phyloP scores from a whole-genome alignment of 495 filamentous ascomycete genomes.

The Tetracladium setigerum region DNA sequence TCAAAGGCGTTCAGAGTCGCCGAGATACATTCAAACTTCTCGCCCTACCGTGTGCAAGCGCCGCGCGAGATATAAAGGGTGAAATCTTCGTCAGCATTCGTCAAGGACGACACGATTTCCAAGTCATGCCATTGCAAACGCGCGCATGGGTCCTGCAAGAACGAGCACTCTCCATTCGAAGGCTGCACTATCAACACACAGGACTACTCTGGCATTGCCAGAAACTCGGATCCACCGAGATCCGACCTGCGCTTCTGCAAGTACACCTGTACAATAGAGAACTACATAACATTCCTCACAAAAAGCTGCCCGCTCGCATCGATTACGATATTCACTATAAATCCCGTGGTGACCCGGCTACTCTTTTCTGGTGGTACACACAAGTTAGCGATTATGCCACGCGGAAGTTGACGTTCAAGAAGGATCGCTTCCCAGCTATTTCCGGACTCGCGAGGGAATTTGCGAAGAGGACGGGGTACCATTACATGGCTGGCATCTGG shows the following conservation, averaged over 20 bases:
- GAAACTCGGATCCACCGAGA: neutral
- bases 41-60: too few relatives aligned
- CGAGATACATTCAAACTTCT: too few relatives aligned
- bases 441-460: slow-evolving; percentile 22
- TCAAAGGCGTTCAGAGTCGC: too few relatives aligned
- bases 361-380: slow-evolving; percentile 15
- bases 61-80: too few relatives aligned
- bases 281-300: neutral
- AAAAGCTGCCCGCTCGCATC: neutral
- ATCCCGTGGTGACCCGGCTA: neutral
- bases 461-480: neutral
- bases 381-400: slow-evolving; percentile 22
- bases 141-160: slow-evolving; percentile 24
- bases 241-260: too few relatives aligned
- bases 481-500: neutral
- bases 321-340: too few relatives aligned
- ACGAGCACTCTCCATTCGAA: slow-evolving; percentile 13
- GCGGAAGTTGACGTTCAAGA: slow-evolving; percentile 22
- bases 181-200: slow-evolving; percentile 14
- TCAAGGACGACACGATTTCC: neutral
- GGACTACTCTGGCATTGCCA: slow-evolving; percentile 21
- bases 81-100: too few relatives aligned
- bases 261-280: too few relatives aligned
- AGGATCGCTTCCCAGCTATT: slow-evolving; percentile 27
- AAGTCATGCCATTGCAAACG: slow-evolving; percentile 9